phyloP scores from a whole-genome alignment of 2,329 filamentous ascomycete species.

The Scytalidium lignicola region DNA sequence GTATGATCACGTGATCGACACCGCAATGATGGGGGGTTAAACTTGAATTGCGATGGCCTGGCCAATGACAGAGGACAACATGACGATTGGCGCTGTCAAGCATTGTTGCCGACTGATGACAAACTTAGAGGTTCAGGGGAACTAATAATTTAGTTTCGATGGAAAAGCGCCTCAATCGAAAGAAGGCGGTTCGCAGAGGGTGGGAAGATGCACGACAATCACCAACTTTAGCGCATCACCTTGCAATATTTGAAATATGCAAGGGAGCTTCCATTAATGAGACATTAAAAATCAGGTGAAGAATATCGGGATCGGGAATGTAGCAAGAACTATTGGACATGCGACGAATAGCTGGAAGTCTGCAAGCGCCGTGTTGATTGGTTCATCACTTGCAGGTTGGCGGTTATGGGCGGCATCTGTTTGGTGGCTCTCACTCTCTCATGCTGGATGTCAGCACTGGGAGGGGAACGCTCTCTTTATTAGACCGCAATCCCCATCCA shows the following conservation, averaged over 20 bases:
- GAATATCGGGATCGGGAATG: background rate
- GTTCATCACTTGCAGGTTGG: background rate
- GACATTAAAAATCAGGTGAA: background rate
- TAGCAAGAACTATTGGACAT: background rate
- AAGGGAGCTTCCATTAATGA: background rate
- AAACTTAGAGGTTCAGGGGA: no score
- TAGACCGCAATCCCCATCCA: background rate
- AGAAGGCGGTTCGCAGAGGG: no score
- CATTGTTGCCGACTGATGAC: background rate
- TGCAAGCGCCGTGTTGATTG: background rate
- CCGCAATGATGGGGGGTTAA: no score
- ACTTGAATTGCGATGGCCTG: no score
- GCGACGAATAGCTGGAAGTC: background rate
- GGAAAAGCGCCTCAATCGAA: no score
- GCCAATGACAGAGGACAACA: no score
- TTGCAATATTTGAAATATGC: background rate
- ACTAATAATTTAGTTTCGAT: no score
- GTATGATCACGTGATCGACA: background rate
- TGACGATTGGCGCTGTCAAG: background rate
- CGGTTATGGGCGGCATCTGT: background rate
- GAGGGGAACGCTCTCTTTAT: background rate
- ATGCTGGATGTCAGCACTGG: background rate
- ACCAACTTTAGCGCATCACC: background rate
- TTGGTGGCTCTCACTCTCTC: background rate
- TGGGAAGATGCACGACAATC: no score